A percentile compares a stretch with the other conserved stretches of the same genome.
Evolutionary conservation across 75 land plant species (phyloP).

Genomic region (Pinus tabuliformis): DNA sequence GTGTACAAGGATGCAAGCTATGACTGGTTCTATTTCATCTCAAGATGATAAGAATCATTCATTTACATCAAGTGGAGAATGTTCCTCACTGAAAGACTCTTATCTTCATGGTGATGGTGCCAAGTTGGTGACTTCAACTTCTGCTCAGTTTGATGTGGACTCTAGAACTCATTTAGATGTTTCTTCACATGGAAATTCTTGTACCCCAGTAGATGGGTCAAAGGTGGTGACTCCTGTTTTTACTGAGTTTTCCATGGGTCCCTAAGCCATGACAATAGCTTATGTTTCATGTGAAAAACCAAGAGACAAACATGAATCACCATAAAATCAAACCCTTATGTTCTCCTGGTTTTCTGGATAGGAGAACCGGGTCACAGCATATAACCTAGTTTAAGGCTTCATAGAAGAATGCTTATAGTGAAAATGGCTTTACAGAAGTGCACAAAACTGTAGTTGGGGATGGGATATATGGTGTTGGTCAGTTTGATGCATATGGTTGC

Average conservation of each 20-base stretch:
- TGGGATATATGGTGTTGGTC: background rate
- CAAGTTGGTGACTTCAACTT: background rate
- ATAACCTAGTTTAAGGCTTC: background rate
- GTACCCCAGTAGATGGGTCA: background rate
- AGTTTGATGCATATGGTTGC: background rate
- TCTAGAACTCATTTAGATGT: background rate
- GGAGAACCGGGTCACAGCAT: background rate
- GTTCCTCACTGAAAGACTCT: background rate
- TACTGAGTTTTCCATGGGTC: background rate
- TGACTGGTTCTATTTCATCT: background rate
- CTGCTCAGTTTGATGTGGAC: background rate
- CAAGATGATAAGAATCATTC: background rate
- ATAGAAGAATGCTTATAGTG: background rate
- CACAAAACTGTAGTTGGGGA: background rate
- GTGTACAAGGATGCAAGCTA: too few relatives aligned
- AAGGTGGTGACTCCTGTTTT: background rate
- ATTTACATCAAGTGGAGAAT: background rate
- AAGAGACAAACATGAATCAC: conserved; percentile 4
- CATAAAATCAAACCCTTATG: conserved; percentile 13
- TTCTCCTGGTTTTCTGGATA: conserved; percentile 17
- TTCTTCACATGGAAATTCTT: background rate
- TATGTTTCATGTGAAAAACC: background rate
- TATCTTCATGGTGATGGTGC: background rate
- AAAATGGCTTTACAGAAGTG: background rate
- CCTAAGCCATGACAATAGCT: background rate